phyloP scores from a whole-genome alignment of 768 basidiomycete species.

The Lyophyllum semitale region DNA sequence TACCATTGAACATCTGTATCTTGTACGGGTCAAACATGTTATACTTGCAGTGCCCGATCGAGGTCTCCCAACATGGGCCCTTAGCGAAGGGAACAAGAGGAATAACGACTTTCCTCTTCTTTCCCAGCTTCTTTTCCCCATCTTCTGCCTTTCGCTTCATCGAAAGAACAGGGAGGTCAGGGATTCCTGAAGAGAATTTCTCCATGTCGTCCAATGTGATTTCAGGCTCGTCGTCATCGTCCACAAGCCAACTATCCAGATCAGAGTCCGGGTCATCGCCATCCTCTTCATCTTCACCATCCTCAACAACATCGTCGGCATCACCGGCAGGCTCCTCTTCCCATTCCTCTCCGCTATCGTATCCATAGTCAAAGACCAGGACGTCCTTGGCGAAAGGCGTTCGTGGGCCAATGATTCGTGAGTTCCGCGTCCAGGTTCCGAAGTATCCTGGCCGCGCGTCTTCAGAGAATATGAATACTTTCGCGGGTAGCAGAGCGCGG shows the following conservation, averaged over 20 bases:
- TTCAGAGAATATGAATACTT: slow-evolving; percentile 80
- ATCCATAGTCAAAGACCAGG: slow-evolving; percentile 80
- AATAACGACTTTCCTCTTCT: slow-evolving; percentile 77
- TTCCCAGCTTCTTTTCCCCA: slow-evolving; percentile 48
- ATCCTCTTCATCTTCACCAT: slow-evolving; percentile 64
- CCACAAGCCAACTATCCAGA: slow-evolving; percentile 76
- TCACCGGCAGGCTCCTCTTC: slow-evolving; percentile 83
- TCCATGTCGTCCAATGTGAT: slow-evolving; percentile 43
- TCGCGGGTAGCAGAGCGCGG: slow-evolving; percentile 65
- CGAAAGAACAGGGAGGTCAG: slow-evolving; percentile 29
- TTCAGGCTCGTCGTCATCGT: slow-evolving; percentile 63
- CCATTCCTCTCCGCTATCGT: slow-evolving; percentile 97
- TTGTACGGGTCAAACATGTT: slow-evolving; percentile 74
- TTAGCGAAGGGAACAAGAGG: slow-evolving; percentile 80
- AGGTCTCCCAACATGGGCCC: slow-evolving; percentile 81
- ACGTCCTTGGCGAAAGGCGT: slow-evolving; percentile 81
- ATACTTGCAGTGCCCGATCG: slow-evolving; percentile 65
- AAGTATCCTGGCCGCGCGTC: slow-evolving; percentile 91
- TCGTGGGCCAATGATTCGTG: slow-evolving; percentile 77
- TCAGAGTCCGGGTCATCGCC: slow-evolving; percentile 72
- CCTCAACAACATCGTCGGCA: slow-evolving; percentile 75
- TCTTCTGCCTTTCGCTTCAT: slow-evolving; percentile 71
- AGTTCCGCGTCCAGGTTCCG: slow-evolving; percentile 91
- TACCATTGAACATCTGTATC: slow-evolving; percentile 87
- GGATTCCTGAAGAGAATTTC: slow-evolving; percentile 34